Percentiles rank a stretch among this genome's conserved stretches.
Conservation (phyloP, 371 early-diverging fungal species). For the Dichotomocladium elegans region DNA sequence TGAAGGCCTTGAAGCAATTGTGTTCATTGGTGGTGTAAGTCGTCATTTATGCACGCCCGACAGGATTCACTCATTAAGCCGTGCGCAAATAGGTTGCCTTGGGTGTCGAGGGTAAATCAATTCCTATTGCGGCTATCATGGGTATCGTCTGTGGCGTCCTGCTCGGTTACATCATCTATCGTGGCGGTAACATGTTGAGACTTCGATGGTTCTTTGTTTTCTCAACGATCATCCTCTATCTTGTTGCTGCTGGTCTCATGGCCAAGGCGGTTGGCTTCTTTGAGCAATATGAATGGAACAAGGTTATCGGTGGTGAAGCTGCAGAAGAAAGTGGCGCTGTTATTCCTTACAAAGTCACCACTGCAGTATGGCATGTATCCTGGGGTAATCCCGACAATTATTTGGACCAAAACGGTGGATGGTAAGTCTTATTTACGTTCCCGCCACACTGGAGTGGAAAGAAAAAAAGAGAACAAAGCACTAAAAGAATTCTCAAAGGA, state of each 20-base stretch:
- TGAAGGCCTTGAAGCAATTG: slow-evolving; percentile 79
- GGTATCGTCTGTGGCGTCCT: slow-evolving; percentile 64
- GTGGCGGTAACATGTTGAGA: slow-evolving; percentile 59
- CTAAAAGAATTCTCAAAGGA: slow-evolving; percentile 3
- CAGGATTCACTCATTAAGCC: slow-evolving; percentile 52
- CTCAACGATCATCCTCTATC: slow-evolving; percentile 67
- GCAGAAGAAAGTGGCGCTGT: slow-evolving; percentile 42
- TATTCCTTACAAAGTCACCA: slow-evolving; percentile 34
- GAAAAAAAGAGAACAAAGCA: no score
- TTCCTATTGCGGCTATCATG: slow-evolving; percentile 72
- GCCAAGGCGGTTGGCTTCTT: slow-evolving; percentile 55
- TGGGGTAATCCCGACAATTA: slow-evolving; percentile 46
- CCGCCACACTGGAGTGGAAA: no score
- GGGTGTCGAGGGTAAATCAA: slow-evolving; percentile 56
- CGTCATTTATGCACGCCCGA: slow-evolving; percentile 14
- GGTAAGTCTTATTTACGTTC: slow-evolving; percentile 29
- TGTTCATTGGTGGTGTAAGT: slow-evolving; percentile 81
- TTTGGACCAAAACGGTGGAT: slow-evolving; percentile 52
- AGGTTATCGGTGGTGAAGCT: slow-evolving; percentile 50
- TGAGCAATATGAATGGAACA: slow-evolving; percentile 54
- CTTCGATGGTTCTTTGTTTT: slow-evolving; percentile 72
- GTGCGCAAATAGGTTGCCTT: slow-evolving; percentile 63
- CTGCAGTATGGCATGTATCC: slow-evolving; percentile 41
- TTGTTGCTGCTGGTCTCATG: slow-evolving; percentile 79
- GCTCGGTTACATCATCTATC: slow-evolving; percentile 70